Conservation (phyloP, 169 alveolate genomes). For the Cryptosporidium bovis region DNA sequence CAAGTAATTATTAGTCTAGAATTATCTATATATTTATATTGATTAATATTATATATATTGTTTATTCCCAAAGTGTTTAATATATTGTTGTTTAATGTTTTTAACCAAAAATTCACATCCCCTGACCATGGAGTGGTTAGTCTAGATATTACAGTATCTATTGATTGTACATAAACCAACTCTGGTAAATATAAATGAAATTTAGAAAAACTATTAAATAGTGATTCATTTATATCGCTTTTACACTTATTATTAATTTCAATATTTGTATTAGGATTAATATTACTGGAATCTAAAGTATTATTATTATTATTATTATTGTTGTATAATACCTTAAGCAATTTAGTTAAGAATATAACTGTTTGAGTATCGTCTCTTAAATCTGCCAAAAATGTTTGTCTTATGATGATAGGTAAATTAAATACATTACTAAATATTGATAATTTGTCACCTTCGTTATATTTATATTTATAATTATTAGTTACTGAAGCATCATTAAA, state of each 20-base stretch:
- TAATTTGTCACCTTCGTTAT: background rate
- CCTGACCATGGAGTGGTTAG: conserved; percentile 64
- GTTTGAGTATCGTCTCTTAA: conserved; percentile 55
- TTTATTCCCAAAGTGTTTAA: conserved; percentile 18
- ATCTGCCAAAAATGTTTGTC: conserved; percentile 60
- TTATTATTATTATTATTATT: background rate
- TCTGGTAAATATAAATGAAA: conserved; percentile 66
- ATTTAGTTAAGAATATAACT: conserved; percentile 17
- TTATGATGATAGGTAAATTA: conserved; percentile 21
- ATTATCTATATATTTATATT: conserved; percentile 23
- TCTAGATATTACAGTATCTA: conserved; percentile 48
- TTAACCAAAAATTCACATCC: conserved; percentile 29
- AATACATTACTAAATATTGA: conserved; percentile 49
- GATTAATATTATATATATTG: background rate
- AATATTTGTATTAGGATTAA: background rate
- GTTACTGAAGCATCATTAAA: no score
- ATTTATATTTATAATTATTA: no score
- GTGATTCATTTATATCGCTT: background rate
- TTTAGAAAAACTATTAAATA: conserved; percentile 1
- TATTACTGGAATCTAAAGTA: background rate
- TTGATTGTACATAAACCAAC: conserved; percentile 25
- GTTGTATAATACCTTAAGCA: background rate
- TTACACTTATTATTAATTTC: background rate
- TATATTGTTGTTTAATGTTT: background rate
- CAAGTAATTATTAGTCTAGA: conserved; percentile 28